Conservation (phyloP, 768 basidiomycete genomes). For the Boletus vinaceobasis region DNA sequence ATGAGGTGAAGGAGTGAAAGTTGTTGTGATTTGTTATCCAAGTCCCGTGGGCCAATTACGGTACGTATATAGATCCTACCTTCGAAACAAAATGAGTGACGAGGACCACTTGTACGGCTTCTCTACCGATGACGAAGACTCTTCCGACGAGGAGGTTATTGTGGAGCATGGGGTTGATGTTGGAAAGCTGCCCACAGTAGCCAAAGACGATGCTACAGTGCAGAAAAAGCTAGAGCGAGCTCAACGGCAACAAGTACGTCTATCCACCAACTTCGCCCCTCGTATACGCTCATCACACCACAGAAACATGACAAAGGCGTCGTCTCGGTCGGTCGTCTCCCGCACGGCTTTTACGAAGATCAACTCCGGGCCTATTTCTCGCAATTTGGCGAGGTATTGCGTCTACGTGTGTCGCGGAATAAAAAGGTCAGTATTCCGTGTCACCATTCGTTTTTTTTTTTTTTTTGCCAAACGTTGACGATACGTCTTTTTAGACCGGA, state of each 20-base stretch:
- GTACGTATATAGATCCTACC: not conserved
- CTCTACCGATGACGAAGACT: slow-evolving; percentile 71
- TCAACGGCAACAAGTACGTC: slow-evolving; percentile 62
- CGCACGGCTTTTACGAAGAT: slow-evolving; percentile 97
- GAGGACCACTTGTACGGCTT: slow-evolving; percentile 66
- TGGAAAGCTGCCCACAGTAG: slow-evolving; percentile 74
- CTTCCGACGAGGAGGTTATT: slow-evolving; percentile 73
- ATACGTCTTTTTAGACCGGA: slow-evolving; percentile 61
- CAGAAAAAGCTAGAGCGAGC: slow-evolving; percentile 61
- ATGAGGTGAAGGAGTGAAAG: not conserved
- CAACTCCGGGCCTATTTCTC: slow-evolving; percentile 90
- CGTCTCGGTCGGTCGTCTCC: slow-evolving; percentile 84
- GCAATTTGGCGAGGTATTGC: slow-evolving; percentile 89
- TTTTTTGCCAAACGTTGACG: not conserved
- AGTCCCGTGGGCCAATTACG: no score
- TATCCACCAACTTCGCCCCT: not conserved
- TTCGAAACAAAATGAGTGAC: slow-evolving; percentile 19
- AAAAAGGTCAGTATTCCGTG: slow-evolving; percentile 61
- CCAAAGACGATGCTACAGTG: slow-evolving; percentile 83
- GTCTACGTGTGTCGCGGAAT: slow-evolving; percentile 87
- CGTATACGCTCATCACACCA: not conserved
- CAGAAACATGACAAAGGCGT: slow-evolving; percentile 74
- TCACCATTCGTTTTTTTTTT: not conserved
- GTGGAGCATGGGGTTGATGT: slow-evolving; percentile 64
- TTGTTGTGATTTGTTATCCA: slow-evolving; percentile 23